Conservation (phyloP, 352 stramenopile genomes). For the Blastocystis hominis region DNA sequence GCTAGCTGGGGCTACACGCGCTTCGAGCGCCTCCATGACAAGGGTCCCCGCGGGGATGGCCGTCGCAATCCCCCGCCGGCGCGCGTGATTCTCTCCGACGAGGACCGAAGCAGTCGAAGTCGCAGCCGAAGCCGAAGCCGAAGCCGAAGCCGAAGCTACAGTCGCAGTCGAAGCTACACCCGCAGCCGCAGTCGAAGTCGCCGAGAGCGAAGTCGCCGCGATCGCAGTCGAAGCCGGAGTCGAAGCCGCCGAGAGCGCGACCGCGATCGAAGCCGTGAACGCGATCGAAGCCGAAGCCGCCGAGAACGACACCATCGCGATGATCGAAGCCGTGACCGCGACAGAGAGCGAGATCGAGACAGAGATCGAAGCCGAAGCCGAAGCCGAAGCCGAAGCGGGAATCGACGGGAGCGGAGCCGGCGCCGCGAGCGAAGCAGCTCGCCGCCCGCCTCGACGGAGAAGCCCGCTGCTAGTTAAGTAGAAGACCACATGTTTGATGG, state of each 20-base stretch:
- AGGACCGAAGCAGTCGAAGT: background rate
- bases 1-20: slow-evolving; percentile 42
- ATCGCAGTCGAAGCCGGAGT: background rate
- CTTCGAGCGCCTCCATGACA: slow-evolving; percentile 20
- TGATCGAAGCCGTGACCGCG: background rate
- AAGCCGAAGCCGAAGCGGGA: background rate
- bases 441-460: background rate
- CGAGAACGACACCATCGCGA: background rate
- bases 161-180: slow-evolving; percentile 2
- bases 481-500: background rate
- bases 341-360: background rate
- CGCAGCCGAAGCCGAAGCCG: slow-evolving; percentile 4
- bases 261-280: background rate
- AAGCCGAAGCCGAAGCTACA: background rate
- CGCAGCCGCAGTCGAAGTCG: background rate
- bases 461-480: background rate
- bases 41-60: slow-evolving; percentile 22
- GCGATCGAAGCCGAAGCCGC: background rate
- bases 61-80: slow-evolving; percentile 31
- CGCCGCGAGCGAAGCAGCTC: background rate
- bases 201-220: background rate
- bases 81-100: background rate
- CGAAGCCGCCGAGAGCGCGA: background rate
- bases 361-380: background rate
- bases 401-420: background rate